phyloP scores from a whole-genome alignment of 1,284 basidiomycete genomes.

The Heterobasidion occidentale region DNA sequence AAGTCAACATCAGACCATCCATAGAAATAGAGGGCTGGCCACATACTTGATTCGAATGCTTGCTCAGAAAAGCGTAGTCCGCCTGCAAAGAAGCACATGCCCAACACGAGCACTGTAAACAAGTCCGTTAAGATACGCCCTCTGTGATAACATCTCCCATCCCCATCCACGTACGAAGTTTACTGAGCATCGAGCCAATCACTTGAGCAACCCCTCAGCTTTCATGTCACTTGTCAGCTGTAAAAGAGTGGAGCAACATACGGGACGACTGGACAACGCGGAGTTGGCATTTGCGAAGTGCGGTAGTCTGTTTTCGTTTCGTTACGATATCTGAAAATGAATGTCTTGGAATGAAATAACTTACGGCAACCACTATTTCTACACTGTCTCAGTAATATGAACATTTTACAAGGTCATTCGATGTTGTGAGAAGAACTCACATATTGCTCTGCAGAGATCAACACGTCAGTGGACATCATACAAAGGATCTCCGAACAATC shows the following conservation, averaged over 20 bases:
- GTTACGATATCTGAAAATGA: too few species aligned
- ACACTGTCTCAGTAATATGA: slow-evolving; percentile 36
- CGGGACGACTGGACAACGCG: slow-evolving; percentile 76
- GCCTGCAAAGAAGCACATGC: slow-evolving; percentile 48
- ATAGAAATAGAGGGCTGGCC: neutral
- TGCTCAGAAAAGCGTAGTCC: slow-evolving; percentile 66
- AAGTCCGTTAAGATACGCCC: too few species aligned
- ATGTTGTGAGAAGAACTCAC: slow-evolving; percentile 31
- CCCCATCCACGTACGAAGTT: slow-evolving; percentile 39
- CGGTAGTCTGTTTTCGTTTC: slow-evolving; percentile 47
- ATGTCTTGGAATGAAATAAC: slow-evolving; percentile 14
- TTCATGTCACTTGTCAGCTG: neutral
- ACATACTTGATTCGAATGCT: slow-evolving; percentile 63
- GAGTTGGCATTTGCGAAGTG: slow-evolving; percentile 77
- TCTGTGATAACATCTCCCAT: too few species aligned
- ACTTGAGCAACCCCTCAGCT: slow-evolving; percentile 30
- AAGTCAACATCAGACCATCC: neutral
- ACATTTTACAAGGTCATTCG: neutral
- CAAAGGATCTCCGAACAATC: neutral
- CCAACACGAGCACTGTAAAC: slow-evolving; percentile 44
- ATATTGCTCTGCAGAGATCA: slow-evolving; percentile 47
- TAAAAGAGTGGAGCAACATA: slow-evolving; percentile 14
- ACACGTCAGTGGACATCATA: neutral
- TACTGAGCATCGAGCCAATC: slow-evolving; percentile 74
- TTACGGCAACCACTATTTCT: slow-evolving; percentile 64